Percentiles rank a stretch among this genome's conserved stretches.
Evolutionary conservation across 2,329 filamentous ascomycete species (phyloP).

Genomic region (Pseudocercospora cruenta): DNA sequence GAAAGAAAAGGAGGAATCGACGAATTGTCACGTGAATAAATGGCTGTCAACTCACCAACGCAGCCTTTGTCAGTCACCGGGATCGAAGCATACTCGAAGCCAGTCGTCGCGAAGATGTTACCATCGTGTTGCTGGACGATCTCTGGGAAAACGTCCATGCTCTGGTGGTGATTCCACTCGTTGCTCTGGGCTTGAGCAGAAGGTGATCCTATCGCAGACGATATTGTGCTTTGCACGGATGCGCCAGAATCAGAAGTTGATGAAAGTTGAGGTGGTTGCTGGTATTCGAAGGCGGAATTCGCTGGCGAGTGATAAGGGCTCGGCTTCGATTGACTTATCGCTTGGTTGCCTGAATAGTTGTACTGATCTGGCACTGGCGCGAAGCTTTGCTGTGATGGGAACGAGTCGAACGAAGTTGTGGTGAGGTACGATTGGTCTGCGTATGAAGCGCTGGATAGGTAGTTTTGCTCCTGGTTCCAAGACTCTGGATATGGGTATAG

Average conservation of each 20-base stretch:
- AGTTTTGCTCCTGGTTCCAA: conserved; percentile 37
- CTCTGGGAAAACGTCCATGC: conserved; percentile 60
- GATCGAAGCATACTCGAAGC: conserved; percentile 57
- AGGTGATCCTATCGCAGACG: conserved; percentile 56
- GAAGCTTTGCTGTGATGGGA: conserved; percentile 39
- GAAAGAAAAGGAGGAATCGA: conserved; percentile 23
- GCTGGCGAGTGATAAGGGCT: conserved; percentile 48
- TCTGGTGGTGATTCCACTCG: conserved; percentile 54
- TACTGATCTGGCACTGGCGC: conserved; percentile 42
- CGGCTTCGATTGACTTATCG: conserved; percentile 44
- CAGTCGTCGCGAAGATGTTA: conserved; percentile 60
- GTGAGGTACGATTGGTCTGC: conserved; percentile 33
- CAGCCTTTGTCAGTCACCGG: conserved; percentile 52
- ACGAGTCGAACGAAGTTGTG: conserved; percentile 43
- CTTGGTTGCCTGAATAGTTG: conserved; percentile 42
- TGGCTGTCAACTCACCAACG: conserved; percentile 52
- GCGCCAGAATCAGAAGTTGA: conserved; percentile 56
- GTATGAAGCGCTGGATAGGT: conserved; percentile 32
- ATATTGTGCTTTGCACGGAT: conserved; percentile 52
- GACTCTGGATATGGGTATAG: conserved; percentile 37
- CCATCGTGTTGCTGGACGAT: conserved; percentile 64
- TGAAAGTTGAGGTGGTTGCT: conserved; percentile 49
- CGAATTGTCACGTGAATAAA: conserved; percentile 43
- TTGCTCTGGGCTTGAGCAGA: conserved; percentile 64
- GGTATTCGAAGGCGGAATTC: conserved; percentile 51